Percentiles rank a stretch among this genome's conserved stretches.
phyloP scores from a whole-genome alignment of 2,329 filamentous ascomycete genomes.

The Epichloe uncinata region DNA sequence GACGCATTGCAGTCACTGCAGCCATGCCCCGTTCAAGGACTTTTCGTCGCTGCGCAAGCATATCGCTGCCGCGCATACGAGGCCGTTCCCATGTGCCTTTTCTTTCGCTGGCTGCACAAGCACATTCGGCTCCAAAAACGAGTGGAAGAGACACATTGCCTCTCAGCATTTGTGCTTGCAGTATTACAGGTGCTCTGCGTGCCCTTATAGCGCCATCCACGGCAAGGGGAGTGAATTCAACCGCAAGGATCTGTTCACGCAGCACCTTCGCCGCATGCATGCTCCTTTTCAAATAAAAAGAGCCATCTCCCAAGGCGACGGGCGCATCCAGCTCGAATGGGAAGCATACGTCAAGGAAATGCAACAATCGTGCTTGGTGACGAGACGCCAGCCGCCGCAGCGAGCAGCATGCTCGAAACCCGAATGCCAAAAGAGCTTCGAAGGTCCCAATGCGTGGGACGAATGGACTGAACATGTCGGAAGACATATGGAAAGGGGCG shows the following conservation, averaged over 20 bases:
- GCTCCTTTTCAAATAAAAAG: conserved; percentile 53
- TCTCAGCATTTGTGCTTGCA: conserved; percentile 72
- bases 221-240: conserved; percentile 65
- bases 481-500: conserved; percentile 71
- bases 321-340: conserved; percentile 48
- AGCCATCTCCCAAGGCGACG: conserved; percentile 42
- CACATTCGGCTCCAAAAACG: conserved; percentile 85
- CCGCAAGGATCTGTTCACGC: conserved; percentile 88
- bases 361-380: conserved; percentile 60
- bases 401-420: conserved; percentile 56
- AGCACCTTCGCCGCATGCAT: conserved; percentile 92
- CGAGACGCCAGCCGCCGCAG: conserved; percentile 55
- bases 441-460: conserved; percentile 67
- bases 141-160: conserved; percentile 91
- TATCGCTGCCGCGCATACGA: conserved; percentile 53
- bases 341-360: conserved; percentile 54
- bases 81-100: conserved; percentile 76
- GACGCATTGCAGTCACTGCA: conserved; percentile 47
- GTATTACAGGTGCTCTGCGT: conserved; percentile 51
- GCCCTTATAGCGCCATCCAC: conserved; percentile 38
- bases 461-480: conserved; percentile 88
- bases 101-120: conserved; percentile 71
- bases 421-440: conserved; percentile 60
- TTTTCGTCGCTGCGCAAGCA: conserved; percentile 53
- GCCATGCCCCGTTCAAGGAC: conserved; percentile 53